phyloP scores from a whole-genome alignment of 2,329 filamentous ascomycete genomes.

The Diaporthe destruens region DNA sequence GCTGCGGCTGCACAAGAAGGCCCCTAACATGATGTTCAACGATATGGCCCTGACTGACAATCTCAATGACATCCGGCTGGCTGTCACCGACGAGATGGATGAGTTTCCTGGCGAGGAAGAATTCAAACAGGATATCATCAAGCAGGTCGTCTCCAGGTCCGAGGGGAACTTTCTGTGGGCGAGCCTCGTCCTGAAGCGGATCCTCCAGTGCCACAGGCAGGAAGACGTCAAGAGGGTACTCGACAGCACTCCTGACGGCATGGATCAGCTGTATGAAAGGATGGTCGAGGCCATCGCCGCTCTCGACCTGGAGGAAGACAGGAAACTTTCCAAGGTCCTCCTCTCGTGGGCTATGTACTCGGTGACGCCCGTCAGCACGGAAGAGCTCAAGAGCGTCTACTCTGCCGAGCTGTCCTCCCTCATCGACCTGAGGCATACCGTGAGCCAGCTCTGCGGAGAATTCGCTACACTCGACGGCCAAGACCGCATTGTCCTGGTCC shows the following conservation, averaged over 20 bases:
- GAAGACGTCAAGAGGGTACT: constrained; percentile 43
- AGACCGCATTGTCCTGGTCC: constrained; percentile 39
- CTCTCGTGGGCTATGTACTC: constrained; percentile 45
- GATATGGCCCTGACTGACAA: constrained; percentile 39
- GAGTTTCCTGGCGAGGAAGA: constrained; percentile 39
- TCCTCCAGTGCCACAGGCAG: constrained; percentile 43
- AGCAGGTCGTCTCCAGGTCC: constrained; percentile 39
- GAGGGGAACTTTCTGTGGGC: constrained; percentile 46
- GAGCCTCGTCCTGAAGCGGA: constrained; percentile 40
- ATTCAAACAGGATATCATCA: constrained; percentile 39
- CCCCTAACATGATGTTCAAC: neutral
- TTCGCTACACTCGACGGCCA: constrained; percentile 43
- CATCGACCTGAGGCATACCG: constrained; percentile 43
- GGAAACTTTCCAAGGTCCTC: constrained; percentile 38
- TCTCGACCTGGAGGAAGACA: constrained; percentile 40
- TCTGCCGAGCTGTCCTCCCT: constrained; percentile 34
- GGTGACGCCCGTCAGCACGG: constrained; percentile 40
- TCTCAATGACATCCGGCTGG: constrained; percentile 40
- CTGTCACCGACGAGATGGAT: constrained; percentile 42
- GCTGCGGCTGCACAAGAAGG: constrained; percentile 19
- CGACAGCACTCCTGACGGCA: constrained; percentile 42
- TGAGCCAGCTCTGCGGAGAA: constrained; percentile 43
- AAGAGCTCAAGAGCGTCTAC: constrained; percentile 42
- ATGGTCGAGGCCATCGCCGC: constrained; percentile 41
- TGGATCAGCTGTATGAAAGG: constrained; percentile 44